Evolutionary conservation across 73 alveolate species (phyloP), one percentile per base, ranked within the genome.

Genomic region (Paramecium primaurelia): DNA sequence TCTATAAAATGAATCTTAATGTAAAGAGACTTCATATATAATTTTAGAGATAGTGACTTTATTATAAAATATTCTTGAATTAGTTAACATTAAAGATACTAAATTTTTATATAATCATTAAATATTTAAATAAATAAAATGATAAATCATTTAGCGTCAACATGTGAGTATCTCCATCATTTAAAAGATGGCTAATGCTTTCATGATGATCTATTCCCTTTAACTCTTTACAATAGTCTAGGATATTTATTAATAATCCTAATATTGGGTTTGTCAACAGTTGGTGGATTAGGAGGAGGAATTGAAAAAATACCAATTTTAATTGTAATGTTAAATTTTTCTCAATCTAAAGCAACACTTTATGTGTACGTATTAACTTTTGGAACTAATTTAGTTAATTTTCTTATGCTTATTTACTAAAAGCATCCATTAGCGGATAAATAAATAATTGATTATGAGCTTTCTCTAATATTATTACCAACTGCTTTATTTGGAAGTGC

Each of bases 201-300:
- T 54, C 69, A 54, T 18, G 69, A 54, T 54, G 69, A 54, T 18
- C 32, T 54, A 54, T 54, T 54, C 14, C 69, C 69, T 54, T 18
- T 54, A 5, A 54, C 28, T 18, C 69, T 54, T 18, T 54, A 54
- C 14, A 54, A 54, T 54, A 54, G 69, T 18, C 22, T 54, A 18
- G 69, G 69, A n/a, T 54, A 54, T 54, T 14, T 54, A 1, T 54
- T 87, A 6, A 87, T 87, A 38, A 73, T 77, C 9, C 1, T 87
- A 5, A 47, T 64, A n/a, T 51, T 87, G 28, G 93, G 88, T 20
- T 25, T 87, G 34, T 73, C 88, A 11, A 60, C 84, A 26, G 93
- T 87, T 25, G 93, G 93, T 4, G 93, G 93, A 12, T n/a, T 87
- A 20, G 93, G 93, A 36, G 93, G 93, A 5, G 93, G 93, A 9